phyloP scores from a whole-genome alignment of 192 early-diverging fungal genomes.

The Phycomyces nitens region DNA sequence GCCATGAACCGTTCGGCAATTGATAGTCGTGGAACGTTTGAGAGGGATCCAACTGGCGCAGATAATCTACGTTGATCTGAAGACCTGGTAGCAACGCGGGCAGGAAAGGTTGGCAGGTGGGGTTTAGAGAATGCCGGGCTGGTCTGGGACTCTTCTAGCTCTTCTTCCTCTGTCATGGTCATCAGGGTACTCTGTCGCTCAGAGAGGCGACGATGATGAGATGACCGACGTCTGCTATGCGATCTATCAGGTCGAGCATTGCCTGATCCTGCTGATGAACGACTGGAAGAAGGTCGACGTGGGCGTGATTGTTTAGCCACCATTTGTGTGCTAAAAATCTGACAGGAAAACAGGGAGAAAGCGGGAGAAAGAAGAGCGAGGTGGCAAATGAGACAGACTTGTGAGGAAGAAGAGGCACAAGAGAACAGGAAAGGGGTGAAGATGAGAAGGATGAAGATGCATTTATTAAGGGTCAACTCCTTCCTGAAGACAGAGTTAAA shows the following conservation, averaged over 20 bases:
- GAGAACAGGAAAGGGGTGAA: background rate
- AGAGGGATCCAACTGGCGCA: background rate
- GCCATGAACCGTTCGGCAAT: slow-evolving; percentile 12
- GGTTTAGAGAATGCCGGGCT: background rate
- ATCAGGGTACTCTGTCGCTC: background rate
- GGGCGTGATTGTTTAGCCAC: background rate
- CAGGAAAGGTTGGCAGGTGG: background rate
- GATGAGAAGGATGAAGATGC: background rate
- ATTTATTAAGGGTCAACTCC: background rate
- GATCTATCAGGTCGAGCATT: background rate
- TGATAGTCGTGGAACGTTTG: slow-evolving; percentile 1
- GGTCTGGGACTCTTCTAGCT: background rate
- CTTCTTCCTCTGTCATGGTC: background rate
- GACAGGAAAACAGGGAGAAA: background rate
- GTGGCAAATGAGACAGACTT: background rate
- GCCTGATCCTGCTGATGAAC: background rate
- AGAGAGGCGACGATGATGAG: background rate
- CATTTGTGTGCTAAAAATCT: background rate
- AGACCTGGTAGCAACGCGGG: background rate
- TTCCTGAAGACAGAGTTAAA: background rate
- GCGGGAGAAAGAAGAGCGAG: background rate
- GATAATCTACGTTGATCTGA: background rate
- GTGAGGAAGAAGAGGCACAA: background rate
- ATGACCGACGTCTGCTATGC: background rate
- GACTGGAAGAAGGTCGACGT: background rate